These are phyloP conservation scores for Yamadazyma kanchanaburiensis DNA, from an alignment of 1,139 yeast species.

Conservation along the genomic window DNA sequence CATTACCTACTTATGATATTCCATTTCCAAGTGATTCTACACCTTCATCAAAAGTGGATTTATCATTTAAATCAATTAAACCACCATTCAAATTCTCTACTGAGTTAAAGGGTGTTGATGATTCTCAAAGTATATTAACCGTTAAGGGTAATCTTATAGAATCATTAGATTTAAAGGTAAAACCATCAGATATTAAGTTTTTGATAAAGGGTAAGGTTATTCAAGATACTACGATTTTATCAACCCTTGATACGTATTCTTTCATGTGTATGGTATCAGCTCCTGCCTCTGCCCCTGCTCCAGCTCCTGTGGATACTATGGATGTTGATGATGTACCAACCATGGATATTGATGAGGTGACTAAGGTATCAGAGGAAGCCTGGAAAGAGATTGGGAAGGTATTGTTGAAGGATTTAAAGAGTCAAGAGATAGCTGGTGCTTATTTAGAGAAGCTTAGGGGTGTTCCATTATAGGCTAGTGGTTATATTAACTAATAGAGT, in stretches of 20 bases:
- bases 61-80: slow-evolving; percentile 40
- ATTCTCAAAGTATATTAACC: slow-evolving; percentile 28
- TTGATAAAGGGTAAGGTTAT: slow-evolving; percentile 44
- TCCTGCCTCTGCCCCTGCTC: slow-evolving; percentile 13
- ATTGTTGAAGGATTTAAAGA: slow-evolving; percentile 28
- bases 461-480: too few species aligned
- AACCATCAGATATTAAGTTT: slow-evolving; percentile 32
- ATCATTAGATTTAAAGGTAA: slow-evolving; percentile 20
- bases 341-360: slow-evolving; percentile 16
- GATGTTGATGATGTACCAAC: slow-evolving; percentile 8
- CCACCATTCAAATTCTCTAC: slow-evolving; percentile 41
- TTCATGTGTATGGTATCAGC: slow-evolving; percentile 39
- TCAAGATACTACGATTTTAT: slow-evolving; percentile 32
- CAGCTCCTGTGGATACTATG: slow-evolving; percentile 1
- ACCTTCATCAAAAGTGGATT: slow-evolving; percentile 8
- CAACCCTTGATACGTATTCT: slow-evolving; percentile 19
- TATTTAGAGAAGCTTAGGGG: slow-evolving; percentile 35
- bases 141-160: slow-evolving; percentile 31
- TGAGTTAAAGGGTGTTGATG: slow-evolving; percentile 20
- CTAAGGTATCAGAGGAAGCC: slow-evolving; percentile 18
- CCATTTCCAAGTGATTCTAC: slow-evolving; percentile 23
- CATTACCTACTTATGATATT: slow-evolving; percentile 29
- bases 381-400: slow-evolving; percentile 31
- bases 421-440: slow-evolving; percentile 19
- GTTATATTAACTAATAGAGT: too few species aligned